Base-by-base conservation (phyloP, 805 yeast species). In the Wickerhamiella qilinensis region DNA sequence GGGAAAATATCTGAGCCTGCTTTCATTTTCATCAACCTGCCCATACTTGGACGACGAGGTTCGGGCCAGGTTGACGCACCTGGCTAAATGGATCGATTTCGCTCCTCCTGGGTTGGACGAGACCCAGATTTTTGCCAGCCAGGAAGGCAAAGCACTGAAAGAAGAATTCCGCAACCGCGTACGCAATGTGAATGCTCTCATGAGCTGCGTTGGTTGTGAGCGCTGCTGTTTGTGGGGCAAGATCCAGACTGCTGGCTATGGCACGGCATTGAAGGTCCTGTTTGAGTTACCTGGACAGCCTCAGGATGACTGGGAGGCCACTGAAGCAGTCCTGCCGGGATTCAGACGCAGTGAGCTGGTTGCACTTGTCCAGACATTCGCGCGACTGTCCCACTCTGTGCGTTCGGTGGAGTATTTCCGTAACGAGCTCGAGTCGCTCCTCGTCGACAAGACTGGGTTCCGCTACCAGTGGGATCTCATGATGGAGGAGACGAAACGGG, bases 161-260 rank as follows among this genome's bases (percentile, higher is more conserved):
- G 77, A 77, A 45, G 97, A 91, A 50, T 86, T 91, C 62, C 71
- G 88, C 44, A 59, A 70, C 29, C 77, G 93, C 38, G 93, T 91
- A 58, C 77, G 75, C 53, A 91, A 91, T 55, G 93, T 91, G 19
- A 77, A 93, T 17, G 77, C 82, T 37, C 74, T 91, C 33, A 91
- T 91, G 96, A 95, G 88, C 57, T 91, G 99, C 63, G 97, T 91
- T 30, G 96, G 94, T 29, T 91, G 99, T 64, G 98, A 91, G 56
- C 69, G 96, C 54, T 91, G 99, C 58, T 72, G 96, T 52, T 65
- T 91, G 59, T 91, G 99, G 99, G 98, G 98, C 8, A 91, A 91
- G 58, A 72, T 91, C 22, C 98, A 91, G 63, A 84, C 94, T 2
- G 83, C 91, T 14, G 99, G 99, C 17, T 91, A 91, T 57, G 99